phyloP scores from a whole-genome alignment of 2,329 filamentous ascomycete genomes.

The Fusarium oligoseptatum region DNA sequence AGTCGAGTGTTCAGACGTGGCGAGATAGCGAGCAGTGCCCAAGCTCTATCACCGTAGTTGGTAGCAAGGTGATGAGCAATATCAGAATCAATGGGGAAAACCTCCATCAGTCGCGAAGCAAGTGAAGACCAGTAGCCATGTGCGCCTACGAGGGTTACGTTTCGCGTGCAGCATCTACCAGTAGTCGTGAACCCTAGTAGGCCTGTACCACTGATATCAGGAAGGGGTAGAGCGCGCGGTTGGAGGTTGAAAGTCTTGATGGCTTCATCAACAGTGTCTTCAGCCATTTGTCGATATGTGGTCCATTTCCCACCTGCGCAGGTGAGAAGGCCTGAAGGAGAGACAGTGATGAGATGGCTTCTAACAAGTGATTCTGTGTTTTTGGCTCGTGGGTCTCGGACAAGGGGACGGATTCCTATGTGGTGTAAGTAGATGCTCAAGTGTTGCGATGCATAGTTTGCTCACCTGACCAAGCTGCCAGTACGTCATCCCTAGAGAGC shows the following conservation, averaged over 20 bases:
- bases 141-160: slow-evolving; percentile 79
- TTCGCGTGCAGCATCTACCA: slow-evolving; percentile 81
- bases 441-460: not conserved
- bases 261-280: slow-evolving; percentile 86
- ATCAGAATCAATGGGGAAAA: slow-evolving; percentile 52
- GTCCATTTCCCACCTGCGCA: slow-evolving; percentile 91
- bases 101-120: slow-evolving; percentile 54
- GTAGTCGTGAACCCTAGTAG: slow-evolving; percentile 64
- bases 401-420: slow-evolving; percentile 77
- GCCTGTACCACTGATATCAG: slow-evolving; percentile 76
- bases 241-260: slow-evolving; percentile 74
- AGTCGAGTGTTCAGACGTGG: slow-evolving; percentile 70
- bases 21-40: slow-evolving; percentile 74
- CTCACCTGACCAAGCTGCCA: slow-evolving; percentile 84
- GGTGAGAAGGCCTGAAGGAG: slow-evolving; percentile 80
- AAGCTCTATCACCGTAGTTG: slow-evolving; percentile 70
- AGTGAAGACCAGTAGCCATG: slow-evolving; percentile 71
- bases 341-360: slow-evolving; percentile 83
- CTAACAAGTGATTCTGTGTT: slow-evolving; percentile 87
- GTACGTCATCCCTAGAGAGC: slow-evolving; percentile 79
- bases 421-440: slow-evolving; percentile 27
- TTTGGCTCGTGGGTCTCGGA: slow-evolving; percentile 83
- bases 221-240: slow-evolving; percentile 64
- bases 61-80: slow-evolving; percentile 58
- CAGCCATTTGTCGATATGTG: slow-evolving; percentile 89